Conservation (phyloP, 1,284 basidiomycete species). For the Ustilago sp. region DNA sequence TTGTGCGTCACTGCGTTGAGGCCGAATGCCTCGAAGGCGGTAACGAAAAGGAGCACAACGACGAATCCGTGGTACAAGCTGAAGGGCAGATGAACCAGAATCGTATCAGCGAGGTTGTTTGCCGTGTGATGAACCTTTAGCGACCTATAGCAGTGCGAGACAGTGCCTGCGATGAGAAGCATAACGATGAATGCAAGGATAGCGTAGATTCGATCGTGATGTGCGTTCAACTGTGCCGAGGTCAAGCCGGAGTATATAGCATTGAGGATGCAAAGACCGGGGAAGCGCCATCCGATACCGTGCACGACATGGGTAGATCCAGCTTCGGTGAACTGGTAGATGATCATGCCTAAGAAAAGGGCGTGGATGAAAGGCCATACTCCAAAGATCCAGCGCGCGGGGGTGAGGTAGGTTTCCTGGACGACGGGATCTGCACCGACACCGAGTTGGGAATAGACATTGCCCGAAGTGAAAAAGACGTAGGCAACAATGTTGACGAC, state of each 20-base stretch:
- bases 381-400: slow-evolving; percentile 86
- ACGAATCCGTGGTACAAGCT: slow-evolving; percentile 88
- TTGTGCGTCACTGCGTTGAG: slow-evolving; percentile 77
- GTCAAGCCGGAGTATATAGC: slow-evolving; percentile 82
- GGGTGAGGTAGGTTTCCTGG: slow-evolving; percentile 86
- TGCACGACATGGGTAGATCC: slow-evolving; percentile 86
- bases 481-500: slow-evolving; percentile 83
- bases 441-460: slow-evolving; percentile 82
- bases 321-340: slow-evolving; percentile 70
- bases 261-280: slow-evolving; percentile 84
- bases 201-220: slow-evolving; percentile 76
- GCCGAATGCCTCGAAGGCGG: slow-evolving; percentile 91
- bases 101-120: slow-evolving; percentile 73
- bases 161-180: slow-evolving; percentile 83
- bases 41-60: slow-evolving; percentile 87
- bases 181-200: slow-evolving; percentile 85
- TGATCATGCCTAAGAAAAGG: slow-evolving; percentile 78
- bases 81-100: slow-evolving; percentile 71
- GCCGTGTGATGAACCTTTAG: slow-evolving; percentile 85
- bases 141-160: slow-evolving; percentile 91
- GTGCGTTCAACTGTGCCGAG: slow-evolving; percentile 43
- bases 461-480: slow-evolving; percentile 85
- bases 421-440: slow-evolving; percentile 29
- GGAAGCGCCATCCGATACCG: slow-evolving; percentile 87
- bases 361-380: slow-evolving; percentile 84